Conservation (phyloP, 805 yeast genomes). For the Naumovozyma castellii region DNA sequence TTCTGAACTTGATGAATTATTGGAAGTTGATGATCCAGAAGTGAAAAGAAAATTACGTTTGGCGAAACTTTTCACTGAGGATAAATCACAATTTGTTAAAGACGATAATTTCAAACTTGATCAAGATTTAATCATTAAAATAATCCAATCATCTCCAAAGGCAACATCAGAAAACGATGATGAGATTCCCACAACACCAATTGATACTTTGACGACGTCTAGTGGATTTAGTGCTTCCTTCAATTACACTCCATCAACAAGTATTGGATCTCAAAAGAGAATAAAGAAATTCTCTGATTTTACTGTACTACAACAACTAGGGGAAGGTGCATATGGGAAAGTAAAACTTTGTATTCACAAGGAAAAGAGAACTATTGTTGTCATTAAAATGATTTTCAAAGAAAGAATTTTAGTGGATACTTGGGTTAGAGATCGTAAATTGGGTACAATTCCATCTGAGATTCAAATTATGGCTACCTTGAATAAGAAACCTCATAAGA, state of each 20-base stretch:
- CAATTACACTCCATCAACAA: conserved; percentile 2
- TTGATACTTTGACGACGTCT: background rate
- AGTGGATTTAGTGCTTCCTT: background rate
- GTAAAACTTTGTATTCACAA: conserved; percentile 69
- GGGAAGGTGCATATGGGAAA: conserved; percentile 94
- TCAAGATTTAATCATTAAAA: conserved; percentile 16
- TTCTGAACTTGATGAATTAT: conserved; percentile 7
- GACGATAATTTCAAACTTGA: conserved; percentile 21
- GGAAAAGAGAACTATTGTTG: conserved; percentile 53
- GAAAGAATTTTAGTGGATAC: conserved; percentile 90
- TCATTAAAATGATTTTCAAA: conserved; percentile 83
- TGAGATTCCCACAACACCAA: background rate
- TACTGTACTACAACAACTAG: conserved; percentile 60
- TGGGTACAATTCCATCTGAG: conserved; percentile 91
- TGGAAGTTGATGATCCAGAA: conserved; percentile 12
- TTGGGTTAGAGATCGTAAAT: conserved; percentile 83
- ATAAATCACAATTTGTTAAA: conserved; percentile 21
- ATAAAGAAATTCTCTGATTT: conserved; percentile 66
- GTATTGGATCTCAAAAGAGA: conserved; percentile 57
- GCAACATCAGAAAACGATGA: background rate
- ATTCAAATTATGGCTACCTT: conserved; percentile 79
- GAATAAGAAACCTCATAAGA: conserved; percentile 69
- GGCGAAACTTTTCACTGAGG: conserved; percentile 22
- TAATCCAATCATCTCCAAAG: conserved; percentile 3
- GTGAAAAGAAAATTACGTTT: conserved; percentile 21